Evolutionary conservation across 148 eudicot genomes (phyloP).

Genomic region (Amaranthus cruentus): DNA sequence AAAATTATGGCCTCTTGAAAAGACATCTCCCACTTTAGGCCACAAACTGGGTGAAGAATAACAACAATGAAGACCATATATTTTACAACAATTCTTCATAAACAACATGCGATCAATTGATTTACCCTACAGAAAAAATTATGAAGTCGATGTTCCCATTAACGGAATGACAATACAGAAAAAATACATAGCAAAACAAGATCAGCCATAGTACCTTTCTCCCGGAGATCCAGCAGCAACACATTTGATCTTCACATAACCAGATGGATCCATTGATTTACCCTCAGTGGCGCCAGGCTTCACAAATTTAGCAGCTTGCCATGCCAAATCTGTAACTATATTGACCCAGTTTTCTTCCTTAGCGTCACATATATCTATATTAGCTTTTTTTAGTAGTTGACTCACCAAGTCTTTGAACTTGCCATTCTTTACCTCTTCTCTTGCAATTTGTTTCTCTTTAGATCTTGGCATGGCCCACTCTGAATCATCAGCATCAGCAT

Average conservation of each 20-base stretch:
- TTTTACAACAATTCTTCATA: not conserved
- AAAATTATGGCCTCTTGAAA: constrained; percentile 3
- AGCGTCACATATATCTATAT: constrained; percentile 35
- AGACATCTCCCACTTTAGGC: not conserved
- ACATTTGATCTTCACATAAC: constrained; percentile 89
- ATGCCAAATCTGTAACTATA: constrained; percentile 71
- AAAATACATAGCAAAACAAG: not conserved
- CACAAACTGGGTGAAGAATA: not conserved
- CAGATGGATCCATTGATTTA: constrained; percentile 88
- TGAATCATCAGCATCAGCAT: constrained; percentile 54
- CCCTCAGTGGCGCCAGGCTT: constrained; percentile 64
- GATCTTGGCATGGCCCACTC: constrained; percentile 61
- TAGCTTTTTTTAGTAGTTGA: constrained; percentile 57
- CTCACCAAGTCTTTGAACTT: constrained; percentile 74
- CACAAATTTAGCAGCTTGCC: constrained; percentile 81
- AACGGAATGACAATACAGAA: not conserved
- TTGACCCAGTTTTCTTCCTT: constrained; percentile 66
- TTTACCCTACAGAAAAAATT: not conserved
- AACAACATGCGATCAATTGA: not conserved
- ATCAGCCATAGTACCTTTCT: constrained; percentile 48
- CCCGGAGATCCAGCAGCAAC: constrained; percentile 61
- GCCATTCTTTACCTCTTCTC: constrained; percentile 70
- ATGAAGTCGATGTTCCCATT: not conserved
- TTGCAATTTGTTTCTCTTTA: constrained; percentile 54
- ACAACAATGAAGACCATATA: not conserved